phyloP scores from a whole-genome alignment of 495 filamentous ascomycete genomes.

The Alectoria sarmentosa region DNA sequence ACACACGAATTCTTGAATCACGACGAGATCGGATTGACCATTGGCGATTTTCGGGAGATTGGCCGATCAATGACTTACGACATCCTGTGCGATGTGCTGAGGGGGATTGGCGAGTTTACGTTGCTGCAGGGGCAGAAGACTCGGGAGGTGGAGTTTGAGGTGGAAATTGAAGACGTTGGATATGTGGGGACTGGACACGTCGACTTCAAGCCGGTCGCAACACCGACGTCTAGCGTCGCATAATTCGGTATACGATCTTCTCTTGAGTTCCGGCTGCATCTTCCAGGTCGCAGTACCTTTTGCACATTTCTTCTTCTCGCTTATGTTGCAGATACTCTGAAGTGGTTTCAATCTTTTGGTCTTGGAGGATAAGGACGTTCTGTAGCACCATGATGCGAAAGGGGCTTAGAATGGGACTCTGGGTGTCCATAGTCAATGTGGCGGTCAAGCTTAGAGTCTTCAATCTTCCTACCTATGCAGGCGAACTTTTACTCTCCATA shows the following conservation, averaged over 20 bases:
- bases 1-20: neutral
- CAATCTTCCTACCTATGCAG: too few species aligned
- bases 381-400: too few species aligned
- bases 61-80: neutral
- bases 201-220: neutral
- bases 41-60: slow-evolving; percentile 9
- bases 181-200: slow-evolving; percentile 2
- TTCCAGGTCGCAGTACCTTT: neutral
- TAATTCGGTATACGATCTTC: neutral
- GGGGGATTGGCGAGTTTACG: slow-evolving; percentile 4
- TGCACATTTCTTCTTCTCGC: neutral
- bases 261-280: neutral
- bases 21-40: neutral
- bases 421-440: too few species aligned
- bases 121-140: neutral
- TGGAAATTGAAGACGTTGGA: neutral
- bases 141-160: slow-evolving; percentile 3
- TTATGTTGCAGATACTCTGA: too few species aligned
- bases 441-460: too few species aligned
- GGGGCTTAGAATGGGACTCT: too few species aligned
- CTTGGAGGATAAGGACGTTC: too few species aligned
- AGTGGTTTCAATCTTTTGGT: too few species aligned
- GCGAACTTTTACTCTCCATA: too few species aligned
- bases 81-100: neutral
- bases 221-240: neutral